Percentiles rank a stretch among this genome's conserved stretches.
Evolutionary conservation across 352 stramenopile genomes (phyloP).

Genomic region (Globisporangium splendens): DNA sequence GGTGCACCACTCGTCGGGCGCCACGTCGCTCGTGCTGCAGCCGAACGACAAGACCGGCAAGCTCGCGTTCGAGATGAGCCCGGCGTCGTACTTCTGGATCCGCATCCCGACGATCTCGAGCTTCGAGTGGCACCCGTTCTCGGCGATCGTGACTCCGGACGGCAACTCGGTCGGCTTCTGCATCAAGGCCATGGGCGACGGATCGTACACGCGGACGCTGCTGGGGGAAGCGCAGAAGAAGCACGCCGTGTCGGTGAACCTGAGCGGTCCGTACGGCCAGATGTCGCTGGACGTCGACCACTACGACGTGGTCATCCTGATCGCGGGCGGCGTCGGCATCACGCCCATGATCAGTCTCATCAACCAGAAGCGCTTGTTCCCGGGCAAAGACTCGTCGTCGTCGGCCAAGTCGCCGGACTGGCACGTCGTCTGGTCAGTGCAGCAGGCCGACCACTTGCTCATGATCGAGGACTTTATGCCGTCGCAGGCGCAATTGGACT

Average conservation of each 20-base stretch:
- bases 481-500: constrained; percentile 39
- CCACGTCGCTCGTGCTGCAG: constrained; percentile 59
- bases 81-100: constrained; percentile 78
- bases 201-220: constrained; percentile 50
- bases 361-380: constrained; percentile 59
- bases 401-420: constrained; percentile 33
- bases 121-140: constrained; percentile 81
- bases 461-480: constrained; percentile 74
- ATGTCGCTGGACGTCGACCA: constrained; percentile 54
- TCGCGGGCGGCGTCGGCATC: constrained; percentile 72
- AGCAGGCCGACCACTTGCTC: constrained; percentile 52
- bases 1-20: constrained; percentile 23
- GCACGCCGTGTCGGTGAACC: constrained; percentile 40
- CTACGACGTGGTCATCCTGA: constrained; percentile 65
- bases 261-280: constrained; percentile 71
- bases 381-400: constrained; percentile 11
- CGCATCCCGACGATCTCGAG: constrained; percentile 57
- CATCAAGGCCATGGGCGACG: constrained; percentile 50
- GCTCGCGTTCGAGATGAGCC: constrained; percentile 50
- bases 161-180: constrained; percentile 80
- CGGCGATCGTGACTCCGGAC: constrained; percentile 64
- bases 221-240: constrained; percentile 38
- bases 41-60: constrained; percentile 50
- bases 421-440: constrained; percentile 67
- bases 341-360: constrained; percentile 73